These are phyloP conservation scores for Sporothrix mexicana DNA, from an alignment of 2,329 filamentous ascomycete species.

Conservation along the genomic window DNA sequence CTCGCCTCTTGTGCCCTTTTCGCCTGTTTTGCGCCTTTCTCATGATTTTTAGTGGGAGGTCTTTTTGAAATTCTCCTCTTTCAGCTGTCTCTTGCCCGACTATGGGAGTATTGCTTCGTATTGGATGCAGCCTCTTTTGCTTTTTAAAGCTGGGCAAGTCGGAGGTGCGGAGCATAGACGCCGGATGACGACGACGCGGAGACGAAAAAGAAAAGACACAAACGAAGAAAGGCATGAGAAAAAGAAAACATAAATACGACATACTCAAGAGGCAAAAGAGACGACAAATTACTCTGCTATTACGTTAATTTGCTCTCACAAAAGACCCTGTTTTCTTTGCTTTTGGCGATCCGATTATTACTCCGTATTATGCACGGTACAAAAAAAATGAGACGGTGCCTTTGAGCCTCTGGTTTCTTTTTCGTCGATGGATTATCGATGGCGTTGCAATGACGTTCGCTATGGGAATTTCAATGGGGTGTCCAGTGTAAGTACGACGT, in stretches of 20 bases:
- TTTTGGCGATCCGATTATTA: background rate
- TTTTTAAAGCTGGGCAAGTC: background rate
- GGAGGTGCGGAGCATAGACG: background rate
- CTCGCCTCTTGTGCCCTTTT: no score
- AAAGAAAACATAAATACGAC: background rate
- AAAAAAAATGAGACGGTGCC: background rate
- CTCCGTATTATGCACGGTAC: background rate
- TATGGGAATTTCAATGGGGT: no score
- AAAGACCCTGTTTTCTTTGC: background rate
- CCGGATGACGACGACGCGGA: background rate
- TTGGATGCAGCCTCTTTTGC: background rate
- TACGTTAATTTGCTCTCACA: background rate
- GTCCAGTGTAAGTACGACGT: no score
- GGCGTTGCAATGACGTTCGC: background rate
- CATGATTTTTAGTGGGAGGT: no score
- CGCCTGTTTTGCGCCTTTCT: background rate
- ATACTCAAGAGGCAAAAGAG: background rate
- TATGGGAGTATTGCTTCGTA: background rate
- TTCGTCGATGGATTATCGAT: background rate
- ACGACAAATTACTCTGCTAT: background rate
- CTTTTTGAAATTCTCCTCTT: no score
- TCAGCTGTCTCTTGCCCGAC: background rate
- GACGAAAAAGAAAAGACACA: background rate
- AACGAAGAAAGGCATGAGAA: background rate
- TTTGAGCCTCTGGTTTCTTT: background rate